Evolutionary conservation across 1,284 basidiomycete species (phyloP).

Genomic region (Garcileccinum viscosum): DNA sequence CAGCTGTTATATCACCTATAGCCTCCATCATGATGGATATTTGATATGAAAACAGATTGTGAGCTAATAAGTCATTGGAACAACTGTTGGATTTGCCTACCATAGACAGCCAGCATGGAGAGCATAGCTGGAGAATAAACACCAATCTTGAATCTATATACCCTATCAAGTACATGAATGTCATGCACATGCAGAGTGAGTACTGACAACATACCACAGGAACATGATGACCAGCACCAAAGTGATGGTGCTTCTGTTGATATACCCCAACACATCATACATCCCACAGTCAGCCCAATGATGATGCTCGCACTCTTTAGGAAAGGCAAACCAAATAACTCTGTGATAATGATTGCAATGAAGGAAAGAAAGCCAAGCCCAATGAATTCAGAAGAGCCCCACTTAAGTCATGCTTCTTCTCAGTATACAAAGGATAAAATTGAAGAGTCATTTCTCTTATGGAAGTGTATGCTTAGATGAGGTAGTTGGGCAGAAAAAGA

Average conservation of each 20-base stretch:
- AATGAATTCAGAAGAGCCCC: slow-evolving; percentile 84
- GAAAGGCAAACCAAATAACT: slow-evolving; percentile 84
- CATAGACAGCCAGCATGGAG: slow-evolving; percentile 84
- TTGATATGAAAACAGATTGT: slow-evolving; percentile 26
- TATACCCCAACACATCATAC: slow-evolving; percentile 84
- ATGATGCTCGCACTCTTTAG: slow-evolving; percentile 81
- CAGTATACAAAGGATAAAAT: neutral
- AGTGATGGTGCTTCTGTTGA: slow-evolving; percentile 66
- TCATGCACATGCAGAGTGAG: neutral
- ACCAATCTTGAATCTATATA: slow-evolving; percentile 78
- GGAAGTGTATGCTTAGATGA: slow-evolving; percentile 61
- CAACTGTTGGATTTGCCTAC: slow-evolving; percentile 41
- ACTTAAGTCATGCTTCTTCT: slow-evolving; percentile 42
- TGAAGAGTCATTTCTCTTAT: slow-evolving; percentile 26
- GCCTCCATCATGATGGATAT: slow-evolving; percentile 83
- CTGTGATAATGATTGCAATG: slow-evolving; percentile 75
- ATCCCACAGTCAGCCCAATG: slow-evolving; percentile 76
- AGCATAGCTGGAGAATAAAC: slow-evolving; percentile 85
- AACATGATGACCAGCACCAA: slow-evolving; percentile 79
- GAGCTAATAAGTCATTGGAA: neutral
- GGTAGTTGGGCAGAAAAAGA: slow-evolving; percentile 73
- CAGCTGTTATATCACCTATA: slow-evolving; percentile 87
- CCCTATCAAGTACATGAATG: slow-evolving; percentile 49
- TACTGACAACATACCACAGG: slow-evolving; percentile 57
- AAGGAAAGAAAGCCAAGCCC: slow-evolving; percentile 88